phyloP scores from a whole-genome alignment of 2,329 filamentous ascomycete genomes.

The Arthrobotrys conoides region DNA sequence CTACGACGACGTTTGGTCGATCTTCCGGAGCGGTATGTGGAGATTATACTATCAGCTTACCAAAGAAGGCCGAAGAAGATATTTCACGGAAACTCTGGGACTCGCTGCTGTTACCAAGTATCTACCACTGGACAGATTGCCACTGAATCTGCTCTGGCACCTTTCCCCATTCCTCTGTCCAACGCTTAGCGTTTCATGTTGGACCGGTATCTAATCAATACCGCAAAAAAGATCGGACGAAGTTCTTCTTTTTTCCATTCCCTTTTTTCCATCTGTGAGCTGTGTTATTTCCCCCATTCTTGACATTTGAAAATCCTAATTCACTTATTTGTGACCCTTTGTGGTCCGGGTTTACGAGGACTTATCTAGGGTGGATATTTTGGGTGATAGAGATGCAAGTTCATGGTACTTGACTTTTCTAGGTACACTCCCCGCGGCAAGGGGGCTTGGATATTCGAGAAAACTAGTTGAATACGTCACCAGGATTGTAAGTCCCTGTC shows the following conservation, averaged over 20 bases:
- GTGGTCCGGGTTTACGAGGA: slow-evolving; percentile 56
- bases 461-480: slow-evolving; percentile 81
- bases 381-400: slow-evolving; percentile 77
- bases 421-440: slow-evolving; percentile 79
- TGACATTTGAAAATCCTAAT: slow-evolving; percentile 62
- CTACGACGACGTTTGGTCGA: slow-evolving; percentile 80
- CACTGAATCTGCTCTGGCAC: slow-evolving; percentile 62
- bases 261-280: slow-evolving; percentile 44
- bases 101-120: slow-evolving; percentile 80
- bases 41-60: slow-evolving; percentile 81
- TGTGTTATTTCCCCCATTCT: slow-evolving; percentile 53
- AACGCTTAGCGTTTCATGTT: slow-evolving; percentile 62
- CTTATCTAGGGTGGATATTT: slow-evolving; percentile 69
- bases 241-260: not conserved
- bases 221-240: slow-evolving; percentile 44
- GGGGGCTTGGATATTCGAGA: slow-evolving; percentile 80
- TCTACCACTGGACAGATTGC: slow-evolving; percentile 61
- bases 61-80: slow-evolving; percentile 78
- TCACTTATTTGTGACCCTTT: slow-evolving; percentile 60
- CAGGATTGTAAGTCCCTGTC: slow-evolving; percentile 69
- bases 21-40: slow-evolving; percentile 83
- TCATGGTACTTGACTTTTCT: slow-evolving; percentile 89
- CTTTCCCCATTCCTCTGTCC: slow-evolving; percentile 47
- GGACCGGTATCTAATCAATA: slow-evolving; percentile 61
- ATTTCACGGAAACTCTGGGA: slow-evolving; percentile 83